Percentiles rank a stretch among this genome's conserved stretches.
Evolutionary conservation across 495 filamentous ascomycete genomes (phyloP).

Genomic region (Beverwykella pulmonaria): DNA sequence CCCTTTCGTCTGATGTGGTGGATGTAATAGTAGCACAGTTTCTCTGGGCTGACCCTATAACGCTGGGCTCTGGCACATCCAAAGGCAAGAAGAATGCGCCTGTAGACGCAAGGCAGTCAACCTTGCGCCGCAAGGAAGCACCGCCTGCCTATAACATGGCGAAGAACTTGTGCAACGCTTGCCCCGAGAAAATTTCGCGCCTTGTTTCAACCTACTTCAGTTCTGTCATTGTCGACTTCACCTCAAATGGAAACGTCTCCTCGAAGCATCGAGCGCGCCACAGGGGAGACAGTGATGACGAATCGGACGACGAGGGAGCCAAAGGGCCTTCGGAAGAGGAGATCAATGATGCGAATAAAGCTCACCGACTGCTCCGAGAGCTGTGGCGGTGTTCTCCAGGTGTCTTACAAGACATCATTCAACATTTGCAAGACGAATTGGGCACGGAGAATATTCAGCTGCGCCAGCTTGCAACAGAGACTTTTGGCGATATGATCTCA

Average conservation of each 20-base stretch:
- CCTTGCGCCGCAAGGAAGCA: conserved; percentile 77
- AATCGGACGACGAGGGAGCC: conserved; percentile 67
- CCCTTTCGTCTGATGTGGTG: conserved; percentile 80
- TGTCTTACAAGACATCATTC: conserved; percentile 89
- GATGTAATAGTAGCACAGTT: conserved; percentile 96
- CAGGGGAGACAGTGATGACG: conserved; percentile 55
- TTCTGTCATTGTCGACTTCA: conserved; percentile 89
- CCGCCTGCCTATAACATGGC: conserved; percentile 95
- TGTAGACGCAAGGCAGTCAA: conserved; percentile 73
- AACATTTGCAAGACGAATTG: conserved; percentile 90
- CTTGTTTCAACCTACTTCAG: conserved; percentile 96
- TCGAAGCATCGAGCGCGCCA: conserved; percentile 16
- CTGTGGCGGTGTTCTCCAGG: conserved; percentile 90
- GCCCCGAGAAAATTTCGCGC: conserved; percentile 88
- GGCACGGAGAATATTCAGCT: conserved; percentile 85
- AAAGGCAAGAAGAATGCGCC: conserved; percentile 65
- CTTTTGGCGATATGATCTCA: conserved; percentile 88
- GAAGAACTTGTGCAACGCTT: conserved; percentile 87
- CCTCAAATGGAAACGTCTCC: conserved; percentile 47
- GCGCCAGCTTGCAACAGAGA: conserved; percentile 85
- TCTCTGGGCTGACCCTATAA: conserved; percentile 73
- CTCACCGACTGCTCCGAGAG: conserved; percentile 85
- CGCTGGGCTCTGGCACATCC: conserved; percentile 42
- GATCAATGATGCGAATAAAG: conserved; percentile 82
- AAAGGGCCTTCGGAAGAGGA: conserved; percentile 75